Base-by-base conservation (phyloP, 495 filamentous ascomycete species). In the Pseudevernia furfuracea region DNA sequence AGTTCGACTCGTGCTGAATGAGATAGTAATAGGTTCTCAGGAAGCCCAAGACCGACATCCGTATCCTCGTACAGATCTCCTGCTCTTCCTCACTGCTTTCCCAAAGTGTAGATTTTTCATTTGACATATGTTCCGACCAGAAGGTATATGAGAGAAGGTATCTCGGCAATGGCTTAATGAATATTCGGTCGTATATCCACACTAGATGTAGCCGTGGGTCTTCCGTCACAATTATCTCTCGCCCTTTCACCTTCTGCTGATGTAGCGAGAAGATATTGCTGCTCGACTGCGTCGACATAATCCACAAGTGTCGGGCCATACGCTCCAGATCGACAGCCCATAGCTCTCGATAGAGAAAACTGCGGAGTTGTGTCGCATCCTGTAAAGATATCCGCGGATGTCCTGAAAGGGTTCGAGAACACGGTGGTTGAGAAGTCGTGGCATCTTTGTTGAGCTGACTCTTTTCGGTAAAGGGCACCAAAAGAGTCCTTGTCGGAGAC, bases 101-200 rank as follows among this genome's bases (percentile, higher is more conserved):
- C 14, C 17, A n/a, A 19, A 49, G 63, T 14, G 19, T 15, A 34
- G 41, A 53, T 25, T 19, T 43, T 37, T 37, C 4, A 19, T 60
- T 34, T 25, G 14, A 38, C 1, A 83, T 66, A 43, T 74, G 60
- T 0, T 55, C 5, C n/a, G 62, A 9, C 80, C 82, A 86, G 66
- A 85, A 84, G 4, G 63, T 68, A 17, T 69, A 58, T 1, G 71
- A 74, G 19, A 80, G 74, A 3, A 86, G 77, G 62, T 76, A 85
- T 19, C 61, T 25, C 0, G 84, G 84, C 0, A 87, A 59, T 1
- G 82, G 83, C 61, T 86, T 87, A 61, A 87, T 71, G 69, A 76
- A 84, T 32, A 86, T 78, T 4, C 71, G 64, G 21, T 74, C 64
- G 23, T 80, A 66, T 38, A 71, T 67, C 84, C 82, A 87, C 9